These are phyloP conservation scores for Apiospora koreana DNA, from an alignment of 2,329 filamentous ascomycete genomes.

Conservation along the genomic window DNA sequence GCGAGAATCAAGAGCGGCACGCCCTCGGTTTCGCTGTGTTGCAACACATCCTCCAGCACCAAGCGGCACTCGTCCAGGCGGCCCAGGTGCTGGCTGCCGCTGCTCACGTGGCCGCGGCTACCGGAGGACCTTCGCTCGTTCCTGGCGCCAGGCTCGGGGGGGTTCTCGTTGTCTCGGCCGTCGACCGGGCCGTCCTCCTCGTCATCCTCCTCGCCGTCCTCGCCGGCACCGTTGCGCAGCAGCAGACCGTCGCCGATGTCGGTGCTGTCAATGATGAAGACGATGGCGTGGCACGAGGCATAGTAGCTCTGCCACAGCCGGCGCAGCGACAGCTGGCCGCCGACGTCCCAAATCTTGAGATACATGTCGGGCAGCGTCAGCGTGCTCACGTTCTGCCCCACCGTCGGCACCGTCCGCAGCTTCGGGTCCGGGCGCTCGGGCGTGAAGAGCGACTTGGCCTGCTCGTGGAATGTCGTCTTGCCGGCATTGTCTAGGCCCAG, in stretches of 20 bases:
- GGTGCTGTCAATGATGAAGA: constrained; percentile 95
- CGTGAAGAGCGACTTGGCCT: constrained; percentile 87
- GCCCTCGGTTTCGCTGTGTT: constrained; percentile 84
- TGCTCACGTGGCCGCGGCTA: constrained; percentile 59
- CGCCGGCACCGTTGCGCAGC: constrained; percentile 28
- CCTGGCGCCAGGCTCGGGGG: constrained; percentile 35
- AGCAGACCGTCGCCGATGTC: constrained; percentile 86
- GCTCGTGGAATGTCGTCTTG: constrained; percentile 96
- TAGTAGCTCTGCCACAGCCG: constrained; percentile 97
- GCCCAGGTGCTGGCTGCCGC: constrained; percentile 44
- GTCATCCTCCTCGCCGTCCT: not conserved
- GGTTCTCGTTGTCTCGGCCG: constrained; percentile 38
- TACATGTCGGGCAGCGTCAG: constrained; percentile 93
- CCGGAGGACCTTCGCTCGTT: not conserved
- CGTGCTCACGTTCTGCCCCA: constrained; percentile 94
- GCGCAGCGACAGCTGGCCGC: constrained; percentile 85
- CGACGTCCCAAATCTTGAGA: constrained; percentile 97
- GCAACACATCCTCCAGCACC: constrained; percentile 87
- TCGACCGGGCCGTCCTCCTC: constrained; percentile 14
- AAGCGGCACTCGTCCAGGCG: constrained; percentile 85
- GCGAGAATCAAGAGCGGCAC: constrained; percentile 90
- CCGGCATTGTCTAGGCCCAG: constrained; percentile 97
- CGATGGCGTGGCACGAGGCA: constrained; percentile 88
- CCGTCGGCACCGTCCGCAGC: constrained; percentile 89
- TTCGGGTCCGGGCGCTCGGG: constrained; percentile 63